A percentile compares a stretch with the other conserved stretches of the same genome.
Conservation (phyloP, 176 grass and related monocot genomes). For the Paspalum vaginatum region DNA sequence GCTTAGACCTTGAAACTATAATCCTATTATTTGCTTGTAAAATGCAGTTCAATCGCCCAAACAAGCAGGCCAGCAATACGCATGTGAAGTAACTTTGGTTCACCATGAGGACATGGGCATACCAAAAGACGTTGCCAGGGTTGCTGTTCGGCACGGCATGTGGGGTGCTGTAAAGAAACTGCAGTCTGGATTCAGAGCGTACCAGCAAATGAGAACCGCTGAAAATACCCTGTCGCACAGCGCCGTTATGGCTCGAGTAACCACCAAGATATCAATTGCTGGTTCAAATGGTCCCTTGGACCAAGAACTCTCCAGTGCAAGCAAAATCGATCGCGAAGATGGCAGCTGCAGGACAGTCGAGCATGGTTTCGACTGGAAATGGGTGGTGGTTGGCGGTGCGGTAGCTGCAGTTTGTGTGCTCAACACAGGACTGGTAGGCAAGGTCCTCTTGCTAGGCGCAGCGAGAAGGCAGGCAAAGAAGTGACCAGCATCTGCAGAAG, state of each 20-base stretch:
- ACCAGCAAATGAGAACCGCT: constrained; percentile 61
- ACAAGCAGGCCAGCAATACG: constrained; percentile 68
- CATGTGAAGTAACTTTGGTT: constrained; percentile 90
- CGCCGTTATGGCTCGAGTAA: constrained; percentile 61
- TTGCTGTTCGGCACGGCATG: constrained; percentile 93
- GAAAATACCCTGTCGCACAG: constrained; percentile 58
- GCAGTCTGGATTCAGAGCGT: constrained; percentile 84
- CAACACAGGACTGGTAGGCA: constrained; percentile 73
- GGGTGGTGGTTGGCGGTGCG: constrained; percentile 72
- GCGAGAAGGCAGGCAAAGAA: constrained; percentile 74
- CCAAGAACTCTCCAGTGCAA: neutral
- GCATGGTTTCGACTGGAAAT: constrained; percentile 85
- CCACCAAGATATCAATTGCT: constrained; percentile 54
- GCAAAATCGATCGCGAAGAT: constrained; percentile 27
- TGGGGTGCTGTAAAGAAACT: constrained; percentile 96
- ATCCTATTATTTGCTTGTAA: constrained; percentile 5
- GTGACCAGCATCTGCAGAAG: constrained; percentile 43
- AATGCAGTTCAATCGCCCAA: constrained; percentile 84
- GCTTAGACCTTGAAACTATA: constrained; percentile 7
- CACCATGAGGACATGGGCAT: constrained; percentile 99
- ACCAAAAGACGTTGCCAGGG: constrained; percentile 90
- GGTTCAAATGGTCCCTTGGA: constrained; percentile 31
- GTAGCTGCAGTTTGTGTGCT: constrained; percentile 72
- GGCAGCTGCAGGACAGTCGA: constrained; percentile 36
- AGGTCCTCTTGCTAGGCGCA: constrained; percentile 69